A percentile compares a stretch with the other conserved stretches of the same genome.
Conservation (phyloP, 2,329 filamentous ascomycete genomes). For the Monosporascus sp. region DNA sequence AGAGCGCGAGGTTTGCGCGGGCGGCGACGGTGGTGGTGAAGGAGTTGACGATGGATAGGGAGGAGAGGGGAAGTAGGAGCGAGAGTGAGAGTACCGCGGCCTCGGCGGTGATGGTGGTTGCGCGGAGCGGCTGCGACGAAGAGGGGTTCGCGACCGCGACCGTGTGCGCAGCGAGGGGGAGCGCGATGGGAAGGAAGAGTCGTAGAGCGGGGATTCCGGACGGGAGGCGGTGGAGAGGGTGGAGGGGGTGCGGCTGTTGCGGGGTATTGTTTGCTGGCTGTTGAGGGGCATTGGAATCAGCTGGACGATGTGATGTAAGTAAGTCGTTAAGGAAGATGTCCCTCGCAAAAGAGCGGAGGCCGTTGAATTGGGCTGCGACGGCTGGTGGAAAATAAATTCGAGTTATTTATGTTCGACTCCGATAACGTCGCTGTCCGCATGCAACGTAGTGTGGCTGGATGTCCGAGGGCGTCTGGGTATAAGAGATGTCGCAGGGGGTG, state of each 20-base stretch:
- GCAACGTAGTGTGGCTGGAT: not conserved
- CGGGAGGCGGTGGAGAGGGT: not conserved
- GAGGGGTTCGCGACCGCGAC: not conserved
- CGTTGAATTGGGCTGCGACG: too few relatives aligned
- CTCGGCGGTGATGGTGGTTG: too few relatives aligned
- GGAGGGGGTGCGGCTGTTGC: not conserved
- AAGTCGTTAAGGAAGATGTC: too few relatives aligned
- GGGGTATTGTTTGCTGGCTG: not conserved
- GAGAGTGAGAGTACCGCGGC: too few relatives aligned
- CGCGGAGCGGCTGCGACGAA: too few relatives aligned
- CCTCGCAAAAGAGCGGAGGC: too few relatives aligned
- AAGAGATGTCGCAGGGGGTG: not conserved
- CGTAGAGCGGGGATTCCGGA: not conserved
- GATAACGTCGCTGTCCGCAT: not conserved
- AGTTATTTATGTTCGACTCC: not conserved
- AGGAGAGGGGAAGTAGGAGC: too few relatives aligned
- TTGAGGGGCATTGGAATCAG: not conserved
- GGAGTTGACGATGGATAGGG: too few relatives aligned
- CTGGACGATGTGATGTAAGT: not conserved
- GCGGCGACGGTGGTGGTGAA: too few relatives aligned
- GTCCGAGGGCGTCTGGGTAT: not conserved
- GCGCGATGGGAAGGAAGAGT: not conserved
- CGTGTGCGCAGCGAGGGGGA: too few relatives aligned
- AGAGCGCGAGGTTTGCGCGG: too few relatives aligned
- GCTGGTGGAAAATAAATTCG: too few relatives aligned